Conservation (phyloP, 768 basidiomycete species). For the Termitomyces titanicus region DNA sequence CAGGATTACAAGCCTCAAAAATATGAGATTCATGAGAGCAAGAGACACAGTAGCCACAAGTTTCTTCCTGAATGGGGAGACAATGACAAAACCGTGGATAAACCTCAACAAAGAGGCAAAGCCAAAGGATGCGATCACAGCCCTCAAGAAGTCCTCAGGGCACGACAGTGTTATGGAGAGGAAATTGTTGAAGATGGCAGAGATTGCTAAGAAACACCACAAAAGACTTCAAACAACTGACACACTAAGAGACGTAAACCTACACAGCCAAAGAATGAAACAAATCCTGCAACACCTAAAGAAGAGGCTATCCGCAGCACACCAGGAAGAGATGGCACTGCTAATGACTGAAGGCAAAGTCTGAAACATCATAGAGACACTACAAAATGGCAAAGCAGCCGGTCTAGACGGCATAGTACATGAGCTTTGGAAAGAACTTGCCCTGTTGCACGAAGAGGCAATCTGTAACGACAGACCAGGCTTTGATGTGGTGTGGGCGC, state of each 20-base stretch:
- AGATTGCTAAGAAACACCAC: constrained; percentile 2
- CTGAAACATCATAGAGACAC: not conserved
- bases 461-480: not conserved
- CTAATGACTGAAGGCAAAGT: not conserved
- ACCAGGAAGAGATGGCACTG: not conserved
- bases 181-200: constrained; percentile 6
- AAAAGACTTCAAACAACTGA: not conserved
- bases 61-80: constrained; percentile 9
- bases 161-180: too few species aligned
- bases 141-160: not conserved
- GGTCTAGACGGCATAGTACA: constrained; percentile 14
- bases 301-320: not conserved
- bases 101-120: constrained; percentile 4
- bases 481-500: constrained; percentile 11
- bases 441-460: constrained; percentile 1
- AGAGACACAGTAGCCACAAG: constrained; percentile 1
- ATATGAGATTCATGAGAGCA: constrained; percentile 1
- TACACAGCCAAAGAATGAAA: not conserved
- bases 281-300: not conserved
- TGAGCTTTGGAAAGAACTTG: constrained; percentile 27
- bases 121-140: constrained; percentile 12
- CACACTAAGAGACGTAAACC: not conserved
- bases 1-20: constrained; percentile 2
- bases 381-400: constrained; percentile 15
- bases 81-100: constrained; percentile 7